Evolutionary conservation across 345 rosid genomes (phyloP).

Genomic region (Microcos paniculata): DNA sequence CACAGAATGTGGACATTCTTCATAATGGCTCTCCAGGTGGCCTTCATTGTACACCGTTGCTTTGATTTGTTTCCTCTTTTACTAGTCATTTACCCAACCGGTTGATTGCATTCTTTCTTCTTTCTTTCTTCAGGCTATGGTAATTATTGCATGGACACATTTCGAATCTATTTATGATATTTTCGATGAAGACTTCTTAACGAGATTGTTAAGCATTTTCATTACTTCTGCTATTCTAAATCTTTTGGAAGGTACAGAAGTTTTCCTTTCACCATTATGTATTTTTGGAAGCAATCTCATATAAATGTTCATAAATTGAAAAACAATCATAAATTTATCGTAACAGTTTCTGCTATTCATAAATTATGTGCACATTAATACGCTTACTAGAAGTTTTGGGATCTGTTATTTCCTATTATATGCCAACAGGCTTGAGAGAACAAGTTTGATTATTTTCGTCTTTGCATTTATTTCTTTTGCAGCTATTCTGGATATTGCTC

Average conservation of each 20-base stretch:
- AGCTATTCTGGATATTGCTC: conserved; percentile 80
- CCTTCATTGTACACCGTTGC: conserved; percentile 8
- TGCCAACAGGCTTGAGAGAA: no score
- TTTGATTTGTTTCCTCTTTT: conserved; percentile 4
- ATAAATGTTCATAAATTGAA: no score
- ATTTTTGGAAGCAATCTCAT: not conserved
- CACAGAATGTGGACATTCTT: conserved; percentile 98
- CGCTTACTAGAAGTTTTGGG: no score
- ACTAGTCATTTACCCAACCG: conserved; percentile 7
- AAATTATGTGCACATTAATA: no score
- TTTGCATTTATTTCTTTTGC: conserved; percentile 25
- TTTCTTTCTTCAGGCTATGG: conserved; percentile 67
- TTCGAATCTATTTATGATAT: conserved; percentile 63
- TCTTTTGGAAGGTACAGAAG: conserved; percentile 63
- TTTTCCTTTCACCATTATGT: not conserved
- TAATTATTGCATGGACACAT: conserved; percentile 75
- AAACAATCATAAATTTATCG: no score
- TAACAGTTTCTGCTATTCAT: no score
- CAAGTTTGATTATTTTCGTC: conserved; percentile 5
- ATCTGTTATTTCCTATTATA: no score
- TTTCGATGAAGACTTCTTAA: conserved; percentile 60
- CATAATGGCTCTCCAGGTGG: conserved; percentile 81
- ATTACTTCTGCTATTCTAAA: conserved; percentile 86
- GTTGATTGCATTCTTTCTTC: conserved; percentile 16
- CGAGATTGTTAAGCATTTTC: conserved; percentile 73